phyloP scores from a whole-genome alignment of 116 monocot genomes.

The Iris pallida region DNA sequence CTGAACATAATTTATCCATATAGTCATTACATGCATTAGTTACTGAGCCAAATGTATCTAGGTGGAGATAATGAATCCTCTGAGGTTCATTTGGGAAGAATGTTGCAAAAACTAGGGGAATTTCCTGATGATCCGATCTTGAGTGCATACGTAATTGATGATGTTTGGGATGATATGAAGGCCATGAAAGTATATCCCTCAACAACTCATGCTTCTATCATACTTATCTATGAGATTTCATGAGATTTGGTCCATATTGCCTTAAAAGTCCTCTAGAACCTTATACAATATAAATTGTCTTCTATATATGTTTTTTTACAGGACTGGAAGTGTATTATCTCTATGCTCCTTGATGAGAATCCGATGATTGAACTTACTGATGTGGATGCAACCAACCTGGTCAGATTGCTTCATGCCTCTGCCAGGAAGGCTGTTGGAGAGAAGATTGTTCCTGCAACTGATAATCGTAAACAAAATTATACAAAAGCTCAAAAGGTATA shows the following conservation, averaged over 20 bases:
- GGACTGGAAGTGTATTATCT: constrained; percentile 98
- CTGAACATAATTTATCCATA: no score
- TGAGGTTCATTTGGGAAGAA: constrained; percentile 82
- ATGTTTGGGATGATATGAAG: constrained; percentile 99
- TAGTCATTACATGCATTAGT: no score
- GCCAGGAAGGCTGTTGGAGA: constrained; percentile 92
- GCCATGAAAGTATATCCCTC: constrained; percentile 75
- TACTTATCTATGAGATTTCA: no score
- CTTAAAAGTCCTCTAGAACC: no score
- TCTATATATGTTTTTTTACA: constrained; percentile 14
- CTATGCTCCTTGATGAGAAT: constrained; percentile 90
- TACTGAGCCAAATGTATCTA: constrained; percentile 8
- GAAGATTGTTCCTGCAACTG: constrained; percentile 76
- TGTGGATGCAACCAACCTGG: constrained; percentile 89
- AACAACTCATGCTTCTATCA: no score
- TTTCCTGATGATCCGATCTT: constrained; percentile 94
- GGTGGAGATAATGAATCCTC: constrained; percentile 74
- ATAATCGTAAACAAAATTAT: constrained; percentile 73
- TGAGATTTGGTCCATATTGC: no score
- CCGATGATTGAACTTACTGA: constrained; percentile 70
- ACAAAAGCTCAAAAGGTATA: constrained; percentile 89
- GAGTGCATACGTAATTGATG: constrained; percentile 94
- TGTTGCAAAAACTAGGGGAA: constrained; percentile 89
- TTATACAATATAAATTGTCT: not conserved
- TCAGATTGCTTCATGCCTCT: constrained; percentile 80